phyloP scores from a whole-genome alignment of 495 filamentous ascomycete genomes.

The Penicillium turbatum region DNA sequence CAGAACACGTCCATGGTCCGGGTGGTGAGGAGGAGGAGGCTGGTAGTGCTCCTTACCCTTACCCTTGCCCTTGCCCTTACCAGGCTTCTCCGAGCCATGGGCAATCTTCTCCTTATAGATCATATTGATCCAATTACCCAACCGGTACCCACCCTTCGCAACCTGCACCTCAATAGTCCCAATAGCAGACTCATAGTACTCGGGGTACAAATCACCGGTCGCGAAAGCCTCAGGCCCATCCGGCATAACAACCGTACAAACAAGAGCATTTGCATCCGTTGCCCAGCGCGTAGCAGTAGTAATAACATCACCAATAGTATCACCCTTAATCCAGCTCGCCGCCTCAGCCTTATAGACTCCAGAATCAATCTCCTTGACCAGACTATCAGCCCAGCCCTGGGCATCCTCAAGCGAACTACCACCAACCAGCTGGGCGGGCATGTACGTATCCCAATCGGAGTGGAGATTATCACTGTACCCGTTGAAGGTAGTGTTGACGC shows the following conservation, averaged over 20 bases:
- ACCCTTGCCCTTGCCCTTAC: background rate
- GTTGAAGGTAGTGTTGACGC: conserved; percentile 53
- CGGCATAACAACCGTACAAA: conserved; percentile 51
- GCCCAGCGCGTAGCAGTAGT: conserved; percentile 51
- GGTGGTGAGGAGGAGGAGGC: background rate
- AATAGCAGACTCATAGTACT: conserved; percentile 53
- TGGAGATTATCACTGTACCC: conserved; percentile 56
- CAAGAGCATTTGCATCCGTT: conserved; percentile 51
- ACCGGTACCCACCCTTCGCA: conserved; percentile 68
- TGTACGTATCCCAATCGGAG: conserved; percentile 60
- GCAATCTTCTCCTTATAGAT: conserved; percentile 18
- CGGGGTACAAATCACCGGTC: conserved; percentile 35
- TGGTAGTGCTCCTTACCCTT: conserved; percentile 1
- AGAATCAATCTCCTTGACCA: conserved; percentile 41
- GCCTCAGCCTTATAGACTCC: conserved; percentile 45
- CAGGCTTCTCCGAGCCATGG: conserved; percentile 5
- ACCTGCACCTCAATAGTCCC: conserved; percentile 66
- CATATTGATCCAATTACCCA: conserved; percentile 40
- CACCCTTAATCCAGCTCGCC: conserved; percentile 46
- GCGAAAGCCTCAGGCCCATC: conserved; percentile 21
- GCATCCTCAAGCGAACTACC: conserved; percentile 31
- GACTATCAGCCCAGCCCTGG: conserved; percentile 28
- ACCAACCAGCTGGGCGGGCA: conserved; percentile 54
- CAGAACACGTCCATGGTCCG: conserved; percentile 10
- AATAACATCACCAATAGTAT: conserved; percentile 33